Base-by-base conservation (phyloP, 345 rosid genomes). In the Turnera subulata region DNA sequence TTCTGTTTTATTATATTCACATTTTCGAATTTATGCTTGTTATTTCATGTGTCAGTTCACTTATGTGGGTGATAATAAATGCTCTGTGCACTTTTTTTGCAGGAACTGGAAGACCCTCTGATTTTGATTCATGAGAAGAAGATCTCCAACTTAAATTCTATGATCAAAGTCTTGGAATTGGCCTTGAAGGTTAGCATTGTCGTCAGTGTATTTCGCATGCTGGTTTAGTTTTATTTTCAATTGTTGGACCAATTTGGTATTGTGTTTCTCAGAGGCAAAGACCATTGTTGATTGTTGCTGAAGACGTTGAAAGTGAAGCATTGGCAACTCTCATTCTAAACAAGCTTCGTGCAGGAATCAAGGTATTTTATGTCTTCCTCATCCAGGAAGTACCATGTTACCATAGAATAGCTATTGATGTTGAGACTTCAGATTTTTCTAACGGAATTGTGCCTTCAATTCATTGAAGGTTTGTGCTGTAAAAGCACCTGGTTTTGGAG, bases 401-500 rank as follows among this genome's bases (percentile, higher is more conserved):
- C 5, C 35, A 3, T 29, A 29, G 7, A 11, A n/a, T n/a, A n/a
- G n/a, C n/a, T n/a, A n/a, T n/a, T n/a, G n/a, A n/a, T n/a, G n/a
- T n/a, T n/a, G 11, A 10, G 44, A 21, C 15, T 16, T 32, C 45
- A 17, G 33, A 10, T 26, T 54, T 39, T n/a, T 26, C 32, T 20
- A 32, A 60, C 11, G 55, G 24, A 9, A 23, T 5, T 43, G 16
- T 11, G 42, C 21, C 47, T 59, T 29, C 18, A 46, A 17, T 63
- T 55, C 29, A 10, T 53, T 59, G 12, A 60, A 92, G 96, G 84
- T 93, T 23, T 89, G 96, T 82, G 90, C 99, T 24, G 82, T 93
- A 55, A 93, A 93, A 71, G 97, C 99, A 46, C 94, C 99, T 50
- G 99, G 96, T 39, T 93, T 93, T 79, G 97, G 99, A 59, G 99